Percentiles rank a stretch among this genome's conserved stretches.
Conservation (phyloP, 768 basidiomycete genomes). For the Lyophyllum semitale region DNA sequence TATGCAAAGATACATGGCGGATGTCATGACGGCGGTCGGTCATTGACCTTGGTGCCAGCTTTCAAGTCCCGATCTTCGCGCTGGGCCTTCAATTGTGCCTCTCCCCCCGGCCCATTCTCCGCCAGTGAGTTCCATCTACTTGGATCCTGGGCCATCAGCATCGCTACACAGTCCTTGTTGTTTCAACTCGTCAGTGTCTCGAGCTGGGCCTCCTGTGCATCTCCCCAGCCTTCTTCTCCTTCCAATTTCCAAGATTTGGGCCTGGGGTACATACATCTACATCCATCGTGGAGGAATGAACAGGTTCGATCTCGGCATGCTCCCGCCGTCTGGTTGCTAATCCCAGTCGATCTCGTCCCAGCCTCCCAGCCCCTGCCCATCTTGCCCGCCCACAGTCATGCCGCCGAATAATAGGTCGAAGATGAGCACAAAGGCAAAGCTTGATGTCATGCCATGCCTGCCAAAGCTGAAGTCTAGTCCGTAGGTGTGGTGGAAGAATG, state of each 20-base stretch:
- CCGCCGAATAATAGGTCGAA: constrained; percentile 16
- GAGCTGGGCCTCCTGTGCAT: no score
- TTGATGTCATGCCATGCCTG: background rate
- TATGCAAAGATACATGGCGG: no score
- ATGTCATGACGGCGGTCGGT: no score
- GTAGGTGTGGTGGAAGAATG: constrained; percentile 20
- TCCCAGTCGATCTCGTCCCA: constrained; percentile 38
- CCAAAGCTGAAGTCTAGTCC: constrained; percentile 19
- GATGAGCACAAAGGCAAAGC: constrained; percentile 16
- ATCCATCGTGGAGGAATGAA: constrained; percentile 38
- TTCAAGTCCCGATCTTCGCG: no score
- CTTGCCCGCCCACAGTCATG: constrained; percentile 26
- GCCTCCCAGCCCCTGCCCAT: constrained; percentile 36
- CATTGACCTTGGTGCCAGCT: no score
- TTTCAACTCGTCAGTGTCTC: constrained; percentile 40
- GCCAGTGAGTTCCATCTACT: constrained; percentile 32
- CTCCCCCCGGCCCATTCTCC: constrained; percentile 46
- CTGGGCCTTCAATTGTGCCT: no score
- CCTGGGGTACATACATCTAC: no score
- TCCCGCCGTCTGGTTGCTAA: constrained; percentile 35
- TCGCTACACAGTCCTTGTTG: constrained; percentile 35
- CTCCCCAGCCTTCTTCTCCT: no score
- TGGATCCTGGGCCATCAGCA: constrained; percentile 30
- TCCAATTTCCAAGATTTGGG: constrained; percentile 36
- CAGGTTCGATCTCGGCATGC: constrained; percentile 39